Evolutionary conservation across 805 yeast species (phyloP), one percentile per base, ranked within the genome.

Genomic region (Starmerella floricola): DNA sequence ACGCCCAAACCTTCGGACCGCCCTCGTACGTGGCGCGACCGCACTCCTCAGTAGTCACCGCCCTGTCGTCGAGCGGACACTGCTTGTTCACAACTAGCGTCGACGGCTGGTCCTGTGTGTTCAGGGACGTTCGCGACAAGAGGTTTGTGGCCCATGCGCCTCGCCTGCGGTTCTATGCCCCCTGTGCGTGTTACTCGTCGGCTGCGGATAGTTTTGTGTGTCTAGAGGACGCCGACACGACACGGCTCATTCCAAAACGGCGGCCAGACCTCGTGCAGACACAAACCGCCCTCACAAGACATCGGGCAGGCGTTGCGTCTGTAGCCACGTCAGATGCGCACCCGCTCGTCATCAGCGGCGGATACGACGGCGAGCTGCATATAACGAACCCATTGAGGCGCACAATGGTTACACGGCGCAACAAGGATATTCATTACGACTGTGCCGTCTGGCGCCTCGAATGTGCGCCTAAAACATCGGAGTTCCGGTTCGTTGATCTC

Each of bases 311-410:
- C 0, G 58, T 67, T 2, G 61, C 64, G 15, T 51, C 70, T 0
- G 41, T 68, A 1, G 68, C 67, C 0, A 49, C 66, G 0, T 69
- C 76, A 0, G 47, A 52, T 11, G 32, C 60, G 8, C 79, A 74
- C 46, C 78, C 78, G 10, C 52, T 71, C 43, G 39, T 67, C 1
- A 49, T 72, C 10, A 52, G 67, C 6, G 77, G 77, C 2, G 67
- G 72, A 3, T 54, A 74, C 2, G 76, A 73, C 52, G 79, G 79
- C 1, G 53, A 58, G 1, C 47, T 73, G 2, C 59, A 60, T 33
- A 55, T 71, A 4, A 61, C 64, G 13, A 72, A 71, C 44, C 39
- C 64, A 4, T 55, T 64, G 2, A 62, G 63, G 15, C 49, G 62
- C 15, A 49, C 57, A 2, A 38, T 55, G 40, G 51, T 54, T 2